Conservation (phyloP, 2,329 filamentous ascomycete genomes). For the Colletotrichum brevisporum region DNA sequence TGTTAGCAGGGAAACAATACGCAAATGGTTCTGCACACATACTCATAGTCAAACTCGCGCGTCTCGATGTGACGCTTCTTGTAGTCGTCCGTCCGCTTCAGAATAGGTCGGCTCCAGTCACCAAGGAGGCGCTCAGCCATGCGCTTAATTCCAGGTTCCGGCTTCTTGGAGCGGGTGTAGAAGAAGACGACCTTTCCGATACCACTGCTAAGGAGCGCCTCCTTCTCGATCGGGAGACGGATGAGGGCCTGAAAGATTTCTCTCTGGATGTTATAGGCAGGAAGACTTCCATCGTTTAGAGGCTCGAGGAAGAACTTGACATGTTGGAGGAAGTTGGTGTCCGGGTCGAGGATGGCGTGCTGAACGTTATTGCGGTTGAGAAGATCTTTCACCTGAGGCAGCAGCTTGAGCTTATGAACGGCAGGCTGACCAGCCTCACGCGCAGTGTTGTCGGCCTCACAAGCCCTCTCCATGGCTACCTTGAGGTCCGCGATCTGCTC, state of each 20-base stretch:
- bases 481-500: conserved; percentile 91
- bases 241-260: conserved; percentile 88
- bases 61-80: conserved; percentile 82
- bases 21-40: conserved; percentile 49
- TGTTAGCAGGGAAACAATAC: not conserved
- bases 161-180: conserved; percentile 95
- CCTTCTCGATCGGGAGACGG: conserved; percentile 90
- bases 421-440: conserved; percentile 86
- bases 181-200: conserved; percentile 97
- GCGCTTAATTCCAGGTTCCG: conserved; percentile 90
- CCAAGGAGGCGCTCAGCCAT: conserved; percentile 93
- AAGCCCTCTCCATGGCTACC: conserved; percentile 90
- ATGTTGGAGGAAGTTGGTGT: conserved; percentile 94
- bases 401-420: conserved; percentile 91
- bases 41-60: conserved; percentile 75
- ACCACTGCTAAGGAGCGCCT: conserved; percentile 88
- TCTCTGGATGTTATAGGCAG: conserved; percentile 97
- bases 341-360: conserved; percentile 88
- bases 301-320: conserved; percentile 98
- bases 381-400: conserved; percentile 89
- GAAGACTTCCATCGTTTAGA: conserved; percentile 91
- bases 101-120: conserved; percentile 95
- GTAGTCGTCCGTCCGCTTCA: conserved; percentile 95
- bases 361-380: conserved; percentile 92
- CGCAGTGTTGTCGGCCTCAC: conserved; percentile 86